phyloP scores from a whole-genome alignment of 2,329 filamentous ascomycete genomes.

The Aureobasidium uvarum region DNA sequence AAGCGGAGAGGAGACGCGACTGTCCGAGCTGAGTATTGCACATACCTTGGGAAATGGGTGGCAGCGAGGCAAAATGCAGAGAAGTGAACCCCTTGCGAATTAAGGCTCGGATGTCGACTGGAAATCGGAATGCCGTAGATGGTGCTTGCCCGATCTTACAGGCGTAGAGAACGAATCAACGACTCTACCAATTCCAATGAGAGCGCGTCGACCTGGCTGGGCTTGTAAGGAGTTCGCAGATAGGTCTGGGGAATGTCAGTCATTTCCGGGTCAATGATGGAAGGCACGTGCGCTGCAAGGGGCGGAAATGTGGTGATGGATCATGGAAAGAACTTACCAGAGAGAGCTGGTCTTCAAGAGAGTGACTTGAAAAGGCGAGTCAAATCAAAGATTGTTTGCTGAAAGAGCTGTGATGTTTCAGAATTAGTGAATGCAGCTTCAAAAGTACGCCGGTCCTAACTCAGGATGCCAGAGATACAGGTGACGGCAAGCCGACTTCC shows the following conservation, averaged over 20 bases:
- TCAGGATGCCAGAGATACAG: not conserved
- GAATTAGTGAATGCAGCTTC: conserved; percentile 15
- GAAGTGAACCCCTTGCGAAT: conserved; percentile 29
- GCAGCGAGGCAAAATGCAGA: conserved; percentile 37
- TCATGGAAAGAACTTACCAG: conserved; percentile 4
- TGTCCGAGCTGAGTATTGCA: conserved; percentile 27
- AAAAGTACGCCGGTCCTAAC: not conserved
- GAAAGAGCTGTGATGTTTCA: conserved; percentile 12
- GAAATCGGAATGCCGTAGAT: conserved; percentile 40
- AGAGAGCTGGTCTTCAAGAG: not conserved
- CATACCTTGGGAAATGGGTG: conserved; percentile 54
- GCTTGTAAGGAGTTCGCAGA: conserved; percentile 39
- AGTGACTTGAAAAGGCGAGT: conserved; percentile 3
- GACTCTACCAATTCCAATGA: conserved; percentile 47
- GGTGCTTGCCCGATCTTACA: conserved; percentile 36
- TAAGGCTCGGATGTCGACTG: conserved; percentile 32
- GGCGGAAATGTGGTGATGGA: not conserved
- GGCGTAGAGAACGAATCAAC: conserved; percentile 55
- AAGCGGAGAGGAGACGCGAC: conserved; percentile 8
- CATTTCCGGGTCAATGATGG: conserved; percentile 36
- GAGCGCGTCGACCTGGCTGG: conserved; percentile 32
- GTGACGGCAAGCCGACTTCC: not conserved
- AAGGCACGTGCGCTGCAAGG: conserved; percentile 30
- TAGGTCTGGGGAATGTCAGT: conserved; percentile 47
- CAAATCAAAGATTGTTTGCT: not conserved